These are phyloP conservation scores for Tritrichomonas musculus DNA, from an alignment of 208 protist genomes.

Conservation along the genomic window DNA sequence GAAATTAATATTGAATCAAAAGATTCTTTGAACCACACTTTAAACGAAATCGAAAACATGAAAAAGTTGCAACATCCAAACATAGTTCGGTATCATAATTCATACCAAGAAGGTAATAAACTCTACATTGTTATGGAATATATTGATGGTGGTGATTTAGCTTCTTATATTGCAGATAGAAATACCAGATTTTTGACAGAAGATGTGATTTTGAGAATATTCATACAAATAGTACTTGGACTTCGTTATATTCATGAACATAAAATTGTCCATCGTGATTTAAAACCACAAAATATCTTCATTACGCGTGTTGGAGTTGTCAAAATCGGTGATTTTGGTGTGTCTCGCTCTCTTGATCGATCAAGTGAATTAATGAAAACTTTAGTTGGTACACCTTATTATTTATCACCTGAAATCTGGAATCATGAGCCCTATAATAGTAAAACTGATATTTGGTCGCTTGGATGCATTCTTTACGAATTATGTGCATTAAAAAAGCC, in stretches of 20 bases:
- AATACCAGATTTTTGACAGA: constrained; percentile 5
- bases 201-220: constrained; percentile 35
- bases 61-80: background rate
- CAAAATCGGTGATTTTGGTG: constrained; percentile 42
- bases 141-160: constrained; percentile 18
- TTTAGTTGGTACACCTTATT: constrained; percentile 34
- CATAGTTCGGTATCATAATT: background rate
- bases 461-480: constrained; percentile 58
- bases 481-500: constrained; percentile 46
- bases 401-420: constrained; percentile 34
- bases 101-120: background rate
- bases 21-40: background rate
- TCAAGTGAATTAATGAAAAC: constrained; percentile 8
- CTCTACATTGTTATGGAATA: constrained; percentile 21
- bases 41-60: background rate
- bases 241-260: constrained; percentile 37
- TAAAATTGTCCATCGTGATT: constrained; percentile 48
- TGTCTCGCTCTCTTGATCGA: constrained; percentile 2
- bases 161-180: background rate
- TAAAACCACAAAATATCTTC: constrained; percentile 46
- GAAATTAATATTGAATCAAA: background rate
- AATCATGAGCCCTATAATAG: constrained; percentile 38
- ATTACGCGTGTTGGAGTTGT: background rate
- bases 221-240: constrained; percentile 41
- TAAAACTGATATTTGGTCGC: constrained; percentile 56